Evolutionary conservation across 2,329 filamentous ascomycete species (phyloP).

Genomic region (Fusarium hainanense): DNA sequence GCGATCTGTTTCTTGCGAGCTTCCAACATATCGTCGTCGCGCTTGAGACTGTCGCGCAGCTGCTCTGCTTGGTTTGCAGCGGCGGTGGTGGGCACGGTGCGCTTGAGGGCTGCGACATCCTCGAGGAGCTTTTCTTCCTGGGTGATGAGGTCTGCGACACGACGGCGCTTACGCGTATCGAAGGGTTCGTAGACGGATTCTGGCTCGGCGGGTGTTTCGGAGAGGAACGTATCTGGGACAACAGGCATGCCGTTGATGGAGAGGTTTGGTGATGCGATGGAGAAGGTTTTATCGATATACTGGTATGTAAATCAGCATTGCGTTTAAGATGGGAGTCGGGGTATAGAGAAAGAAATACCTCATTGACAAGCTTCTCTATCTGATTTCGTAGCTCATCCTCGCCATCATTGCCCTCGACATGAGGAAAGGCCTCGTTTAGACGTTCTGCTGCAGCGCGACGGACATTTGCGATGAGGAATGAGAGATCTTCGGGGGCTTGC

Average conservation of each 20-base stretch:
- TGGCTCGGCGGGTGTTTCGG: conserved; percentile 35
- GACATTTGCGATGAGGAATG: conserved; percentile 76
- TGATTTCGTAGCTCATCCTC: conserved; percentile 68
- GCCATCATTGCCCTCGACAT: conserved; percentile 60
- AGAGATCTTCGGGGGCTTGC: conserved; percentile 78
- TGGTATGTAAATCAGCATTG: conserved; percentile 44
- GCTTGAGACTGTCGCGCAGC: conserved; percentile 53
- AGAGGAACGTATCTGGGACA: conserved; percentile 54
- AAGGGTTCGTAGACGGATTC: conserved; percentile 66
- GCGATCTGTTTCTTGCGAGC: conserved; percentile 36
- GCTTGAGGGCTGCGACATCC: conserved; percentile 71
- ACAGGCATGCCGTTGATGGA: conserved; percentile 71
- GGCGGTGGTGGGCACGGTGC: conserved; percentile 59
- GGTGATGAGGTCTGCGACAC: conserved; percentile 68
- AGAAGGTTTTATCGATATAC: conserved; percentile 72
- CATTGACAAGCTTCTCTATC: conserved; percentile 69
- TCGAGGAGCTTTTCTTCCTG: conserved; percentile 73
- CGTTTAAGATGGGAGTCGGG: not conserved
- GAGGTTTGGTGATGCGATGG: conserved; percentile 68
- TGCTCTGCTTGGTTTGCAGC: conserved; percentile 57
- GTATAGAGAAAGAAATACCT: conserved; percentile 54
- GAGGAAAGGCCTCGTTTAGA: conserved; percentile 75
- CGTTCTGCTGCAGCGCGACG: conserved; percentile 74
- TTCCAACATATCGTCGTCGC: conserved; percentile 61
- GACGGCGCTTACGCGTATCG: conserved; percentile 67